Evolutionary conservation across 2,329 filamentous ascomycete genomes (phyloP).

Genomic region (Leptosphaerulina australis): DNA sequence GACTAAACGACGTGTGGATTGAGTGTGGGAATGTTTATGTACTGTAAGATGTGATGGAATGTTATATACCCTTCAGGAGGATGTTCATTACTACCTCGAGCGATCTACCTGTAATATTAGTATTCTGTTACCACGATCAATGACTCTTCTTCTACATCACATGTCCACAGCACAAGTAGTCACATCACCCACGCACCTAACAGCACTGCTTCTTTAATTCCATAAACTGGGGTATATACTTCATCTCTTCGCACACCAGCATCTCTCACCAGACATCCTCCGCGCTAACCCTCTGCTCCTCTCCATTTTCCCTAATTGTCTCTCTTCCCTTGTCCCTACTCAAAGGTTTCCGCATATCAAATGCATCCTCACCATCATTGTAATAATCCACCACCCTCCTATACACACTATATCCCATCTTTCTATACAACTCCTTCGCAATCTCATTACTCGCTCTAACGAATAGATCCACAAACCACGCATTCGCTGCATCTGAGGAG

Average conservation of each 20-base stretch:
- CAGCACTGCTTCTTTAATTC: too few relatives aligned
- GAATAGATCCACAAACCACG: slow-evolving; percentile 96
- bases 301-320: slow-evolving; percentile 81
- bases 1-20: background rate
- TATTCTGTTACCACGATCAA: background rate
- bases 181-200: too few relatives aligned
- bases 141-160: background rate
- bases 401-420: slow-evolving; percentile 88
- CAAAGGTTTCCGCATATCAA: slow-evolving; percentile 94
- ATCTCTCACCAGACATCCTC: slow-evolving; percentile 83
- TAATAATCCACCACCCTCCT: slow-evolving; percentile 91
- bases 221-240: too few relatives aligned
- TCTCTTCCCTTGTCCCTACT: slow-evolving; percentile 76
- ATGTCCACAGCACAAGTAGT: too few relatives aligned
- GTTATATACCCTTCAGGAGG: slow-evolving; percentile 15
- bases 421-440: slow-evolving; percentile 87
- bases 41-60: slow-evolving; percentile 61
- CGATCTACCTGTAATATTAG: background rate
- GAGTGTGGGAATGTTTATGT: background rate
- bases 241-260: too few relatives aligned
- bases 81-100: background rate
- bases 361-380: slow-evolving; percentile 91
- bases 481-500: slow-evolving; percentile 79
- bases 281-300: slow-evolving; percentile 76
- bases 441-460: slow-evolving; percentile 86